These are phyloP conservation scores for Haberlea rhodopensis DNA, from an alignment of 257 asterid species.

Conservation along the genomic window DNA sequence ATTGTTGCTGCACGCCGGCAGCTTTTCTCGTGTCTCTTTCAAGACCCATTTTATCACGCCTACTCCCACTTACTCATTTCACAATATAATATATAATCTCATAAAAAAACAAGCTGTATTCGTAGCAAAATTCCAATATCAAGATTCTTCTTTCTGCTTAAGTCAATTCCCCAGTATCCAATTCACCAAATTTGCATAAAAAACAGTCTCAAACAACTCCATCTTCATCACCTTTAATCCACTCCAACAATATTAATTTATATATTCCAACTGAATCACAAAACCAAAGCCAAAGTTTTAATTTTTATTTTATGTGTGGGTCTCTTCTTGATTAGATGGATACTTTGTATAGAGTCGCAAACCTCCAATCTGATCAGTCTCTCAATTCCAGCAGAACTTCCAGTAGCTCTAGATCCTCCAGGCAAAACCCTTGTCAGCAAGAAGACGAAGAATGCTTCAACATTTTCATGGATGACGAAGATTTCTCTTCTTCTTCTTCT, in stretches of 20 bases:
- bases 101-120: slow-evolving; percentile 21
- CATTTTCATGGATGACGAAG: slow-evolving; percentile 94
- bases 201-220: slow-evolving; percentile 39
- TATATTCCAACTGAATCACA: slow-evolving; percentile 39
- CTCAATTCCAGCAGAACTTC: slow-evolving; percentile 77
- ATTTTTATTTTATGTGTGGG: slow-evolving; percentile 44
- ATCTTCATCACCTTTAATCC: slow-evolving; percentile 16
- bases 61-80: slow-evolving; percentile 42
- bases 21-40: slow-evolving; percentile 45
- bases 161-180: background rate
- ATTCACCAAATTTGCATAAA: slow-evolving; percentile 4
- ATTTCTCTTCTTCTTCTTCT: slow-evolving; percentile 87
- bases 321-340: slow-evolving; percentile 63
- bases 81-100: background rate
- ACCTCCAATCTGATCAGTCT: slow-evolving; percentile 74
- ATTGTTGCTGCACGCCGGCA: slow-evolving; percentile 76
- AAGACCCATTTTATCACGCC: slow-evolving; percentile 57
- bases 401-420: slow-evolving; percentile 70
- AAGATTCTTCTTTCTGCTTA: slow-evolving; percentile 34
- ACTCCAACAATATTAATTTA: slow-evolving; percentile 18
- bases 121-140: slow-evolving; percentile 42
- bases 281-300: slow-evolving; percentile 24
- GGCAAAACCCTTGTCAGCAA: slow-evolving; percentile 41
- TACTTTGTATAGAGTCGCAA: slow-evolving; percentile 89
- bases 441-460: slow-evolving; percentile 93